Percentiles rank a stretch among this genome's conserved stretches.
Evolutionary conservation across 208 protist species (phyloP).

Genomic region (Crithidia brevicula): DNA sequence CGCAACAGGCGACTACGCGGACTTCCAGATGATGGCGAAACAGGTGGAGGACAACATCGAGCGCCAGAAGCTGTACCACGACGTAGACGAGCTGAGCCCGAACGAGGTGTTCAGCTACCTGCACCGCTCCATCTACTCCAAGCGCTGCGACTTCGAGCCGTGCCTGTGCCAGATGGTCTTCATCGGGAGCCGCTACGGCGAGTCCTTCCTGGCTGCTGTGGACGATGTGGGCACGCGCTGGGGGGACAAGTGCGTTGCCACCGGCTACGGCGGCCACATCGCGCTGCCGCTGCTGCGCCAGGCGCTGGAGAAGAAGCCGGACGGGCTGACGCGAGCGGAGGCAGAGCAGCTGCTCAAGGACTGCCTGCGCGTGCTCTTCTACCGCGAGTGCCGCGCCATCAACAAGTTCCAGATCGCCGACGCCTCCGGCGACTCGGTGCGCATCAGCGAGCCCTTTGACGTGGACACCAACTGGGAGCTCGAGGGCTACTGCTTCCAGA

Average conservation of each 20-base stretch:
- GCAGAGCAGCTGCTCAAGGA: constrained; percentile 90
- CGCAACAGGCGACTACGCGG: constrained; percentile 95
- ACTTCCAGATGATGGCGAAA: constrained; percentile 95
- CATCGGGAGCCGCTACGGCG: constrained; percentile 83
- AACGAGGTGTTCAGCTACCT: constrained; percentile 95
- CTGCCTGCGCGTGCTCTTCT: constrained; percentile 96
- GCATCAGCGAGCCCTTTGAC: constrained; percentile 91
- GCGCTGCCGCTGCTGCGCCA: constrained; percentile 95
- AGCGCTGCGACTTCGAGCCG: constrained; percentile 96
- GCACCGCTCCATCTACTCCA: constrained; percentile 93
- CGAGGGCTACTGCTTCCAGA: constrained; percentile 85
- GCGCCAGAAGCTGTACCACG: constrained; percentile 72
- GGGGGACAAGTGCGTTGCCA: constrained; percentile 92
- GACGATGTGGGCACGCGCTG: constrained; percentile 96
- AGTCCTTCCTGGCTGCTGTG: constrained; percentile 94
- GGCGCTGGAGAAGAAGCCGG: constrained; percentile 71
- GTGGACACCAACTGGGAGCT: constrained; percentile 95
- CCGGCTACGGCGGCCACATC: constrained; percentile 96
- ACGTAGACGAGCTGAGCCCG: constrained; percentile 79
- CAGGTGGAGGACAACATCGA: constrained; percentile 83
- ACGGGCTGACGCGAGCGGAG: constrained; percentile 85
- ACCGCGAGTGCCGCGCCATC: constrained; percentile 96
- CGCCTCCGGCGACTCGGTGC: constrained; percentile 67
- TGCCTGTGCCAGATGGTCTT: constrained; percentile 96
- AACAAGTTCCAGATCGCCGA: constrained; percentile 95